Evolutionary conservation across 768 basidiomycete genomes (phyloP).

Genomic region (Panaeolus cyanescens): DNA sequence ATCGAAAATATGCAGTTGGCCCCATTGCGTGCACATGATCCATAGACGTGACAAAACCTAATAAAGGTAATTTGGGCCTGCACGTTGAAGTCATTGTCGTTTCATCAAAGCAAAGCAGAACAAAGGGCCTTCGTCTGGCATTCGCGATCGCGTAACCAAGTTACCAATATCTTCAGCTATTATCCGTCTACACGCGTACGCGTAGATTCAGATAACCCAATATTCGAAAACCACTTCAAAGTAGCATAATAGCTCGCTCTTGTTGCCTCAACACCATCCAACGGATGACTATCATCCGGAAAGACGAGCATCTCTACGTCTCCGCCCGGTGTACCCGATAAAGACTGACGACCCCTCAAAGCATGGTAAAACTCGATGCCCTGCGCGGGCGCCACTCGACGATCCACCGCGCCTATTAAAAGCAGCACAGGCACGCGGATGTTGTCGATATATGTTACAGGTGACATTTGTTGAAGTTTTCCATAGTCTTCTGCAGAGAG

Average conservation of each 20-base stretch:
- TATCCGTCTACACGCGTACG: no score
- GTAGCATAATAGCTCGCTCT: constrained; percentile 53
- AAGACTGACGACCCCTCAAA: constrained; percentile 43
- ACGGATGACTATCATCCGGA: constrained; percentile 62
- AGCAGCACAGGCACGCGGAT: constrained; percentile 60
- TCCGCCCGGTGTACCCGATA: constrained; percentile 4
- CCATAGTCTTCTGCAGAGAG: constrained; percentile 48
- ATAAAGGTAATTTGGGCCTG: not conserved
- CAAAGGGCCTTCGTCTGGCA: no score
- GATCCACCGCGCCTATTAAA: constrained; percentile 62
- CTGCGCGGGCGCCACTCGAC: constrained; percentile 64
- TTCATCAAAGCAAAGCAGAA: not conserved
- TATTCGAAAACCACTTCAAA: constrained; percentile 47
- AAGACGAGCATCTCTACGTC: constrained; percentile 61
- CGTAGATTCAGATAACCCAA: not conserved
- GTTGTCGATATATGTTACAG: constrained; percentile 52
- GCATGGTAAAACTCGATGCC: constrained; percentile 67
- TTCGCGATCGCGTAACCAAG: no score
- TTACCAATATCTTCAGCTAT: no score
- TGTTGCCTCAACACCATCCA: constrained; percentile 68
- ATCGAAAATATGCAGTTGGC: not conserved
- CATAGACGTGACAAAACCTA: not conserved
- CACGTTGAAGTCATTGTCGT: not conserved
- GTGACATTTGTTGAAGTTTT: constrained; percentile 51
- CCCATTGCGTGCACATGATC: not conserved